Base-by-base conservation (phyloP, 306 rosid species). In the Vigna reflexopilosa region DNA sequence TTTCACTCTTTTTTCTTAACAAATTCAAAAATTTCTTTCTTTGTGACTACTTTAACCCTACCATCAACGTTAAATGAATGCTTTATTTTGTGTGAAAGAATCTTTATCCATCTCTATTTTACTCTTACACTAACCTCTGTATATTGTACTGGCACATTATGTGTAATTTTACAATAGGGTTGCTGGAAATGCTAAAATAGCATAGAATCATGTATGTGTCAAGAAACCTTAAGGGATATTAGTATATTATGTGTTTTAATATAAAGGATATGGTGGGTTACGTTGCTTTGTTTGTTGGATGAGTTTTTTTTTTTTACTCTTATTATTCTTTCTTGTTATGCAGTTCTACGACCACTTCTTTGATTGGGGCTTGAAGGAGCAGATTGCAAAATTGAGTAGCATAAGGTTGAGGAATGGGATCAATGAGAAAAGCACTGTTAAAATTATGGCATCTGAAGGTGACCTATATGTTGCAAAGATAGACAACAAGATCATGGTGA, bases 291-390 rank as follows among this genome's bases (percentile, higher is more conserved):
- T 8, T 55, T 69, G 55, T 47, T 58, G 52, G 22, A 67, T 24
- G 51, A 45, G 10, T 12, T 44, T 28, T 1, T 26, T 3, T 51
- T 0, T 3, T 19, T 22, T 68, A 0, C 7, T 32, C 40, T 49
- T 30, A 28, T 42, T 42, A 51, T 9, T 40, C 2, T 52, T 3
- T 73, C 19, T 44, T 80, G 55, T 12, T 38, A n/a, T 80, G 89
- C 74, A 93, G 97, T 93, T 91, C 85, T 91, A 93, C 16, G 98
- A 93, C 6, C 98, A 93, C 59, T 85, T 91, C 22, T 40, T 91
- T 58, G 90, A 88, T 4, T 89, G 91, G 98, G 91, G 93, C 2
- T 72, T 86, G 49, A 89, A 93, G 91, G 89, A 81, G 54, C 71
- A 74, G 69, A 86, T 88, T 72, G 20, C 73, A 20, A 89, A 83